Evolutionary conservation across 768 basidiomycete species (phyloP).

Genomic region (Pisolithus orientalis): DNA sequence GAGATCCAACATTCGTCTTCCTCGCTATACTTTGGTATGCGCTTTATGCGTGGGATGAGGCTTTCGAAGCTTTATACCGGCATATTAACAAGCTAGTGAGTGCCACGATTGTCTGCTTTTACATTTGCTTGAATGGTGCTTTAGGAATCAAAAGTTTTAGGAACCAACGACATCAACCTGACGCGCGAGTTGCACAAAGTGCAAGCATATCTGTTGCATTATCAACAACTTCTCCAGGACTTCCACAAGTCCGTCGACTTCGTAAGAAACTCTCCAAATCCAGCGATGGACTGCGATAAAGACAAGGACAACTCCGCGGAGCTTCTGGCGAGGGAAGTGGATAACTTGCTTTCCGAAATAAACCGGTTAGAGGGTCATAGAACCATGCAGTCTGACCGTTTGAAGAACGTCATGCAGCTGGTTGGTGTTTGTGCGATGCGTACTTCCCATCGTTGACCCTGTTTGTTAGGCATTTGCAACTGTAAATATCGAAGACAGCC

Average conservation of each 20-base stretch:
- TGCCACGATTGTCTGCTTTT: background rate
- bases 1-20: slow-evolving; percentile 46
- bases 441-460: background rate
- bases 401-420: slow-evolving; percentile 28
- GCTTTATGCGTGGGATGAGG: slow-evolving; percentile 51
- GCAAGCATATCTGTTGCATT: slow-evolving; percentile 53
- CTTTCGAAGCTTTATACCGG: slow-evolving; percentile 39
- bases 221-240: slow-evolving; percentile 48
- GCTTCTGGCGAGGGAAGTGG: slow-evolving; percentile 14
- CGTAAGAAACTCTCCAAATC: background rate
- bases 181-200: slow-evolving; percentile 52
- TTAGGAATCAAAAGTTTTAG: slow-evolving; percentile 40
- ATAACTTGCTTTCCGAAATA: slow-evolving; percentile 35
- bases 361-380: slow-evolving; percentile 30
- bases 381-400: slow-evolving; percentile 19
- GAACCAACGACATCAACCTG: slow-evolving; percentile 31
- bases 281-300: background rate
- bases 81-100: slow-evolving; percentile 28
- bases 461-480: slow-evolving; percentile 47
- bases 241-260: slow-evolving; percentile 49
- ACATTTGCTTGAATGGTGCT: background rate
- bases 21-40: slow-evolving; percentile 46
- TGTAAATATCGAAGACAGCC: slow-evolving; percentile 55
- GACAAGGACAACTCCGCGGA: background rate
- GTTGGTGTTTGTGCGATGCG: slow-evolving; percentile 8